These are phyloP conservation scores for Dioszegia hungarica DNA, from an alignment of 768 basidiomycete genomes.

Conservation along the genomic window DNA sequence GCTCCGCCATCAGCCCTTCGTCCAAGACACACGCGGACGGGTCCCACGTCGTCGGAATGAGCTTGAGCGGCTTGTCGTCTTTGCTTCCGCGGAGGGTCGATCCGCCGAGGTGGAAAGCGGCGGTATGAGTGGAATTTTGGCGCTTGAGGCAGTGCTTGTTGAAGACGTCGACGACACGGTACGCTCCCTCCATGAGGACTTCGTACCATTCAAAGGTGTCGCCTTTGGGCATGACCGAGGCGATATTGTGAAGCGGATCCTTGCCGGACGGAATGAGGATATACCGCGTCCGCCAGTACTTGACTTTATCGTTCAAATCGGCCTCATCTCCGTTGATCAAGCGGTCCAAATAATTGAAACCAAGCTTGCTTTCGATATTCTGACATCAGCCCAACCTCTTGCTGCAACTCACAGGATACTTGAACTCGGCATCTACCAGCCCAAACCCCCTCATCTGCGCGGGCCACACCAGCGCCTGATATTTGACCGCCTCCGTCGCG, in stretches of 20 bases:
- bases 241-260: slow-evolving; percentile 52
- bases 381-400: slow-evolving; percentile 1
- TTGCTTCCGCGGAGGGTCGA: slow-evolving; percentile 47
- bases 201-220: slow-evolving; percentile 69
- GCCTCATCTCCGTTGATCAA: slow-evolving; percentile 46
- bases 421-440: slow-evolving; percentile 67
- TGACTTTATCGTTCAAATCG: slow-evolving; percentile 60
- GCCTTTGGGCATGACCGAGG: slow-evolving; percentile 53
- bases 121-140: neutral
- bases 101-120: slow-evolving; percentile 2
- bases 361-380: slow-evolving; percentile 41
- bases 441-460: slow-evolving; percentile 83
- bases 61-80: slow-evolving; percentile 58
- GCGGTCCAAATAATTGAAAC: slow-evolving; percentile 47
- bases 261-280: slow-evolving; percentile 83
- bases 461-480: slow-evolving; percentile 91
- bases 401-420: slow-evolving; percentile 57
- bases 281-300: slow-evolving; percentile 92
- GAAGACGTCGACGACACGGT: slow-evolving; percentile 84
- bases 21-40: slow-evolving; percentile 76
- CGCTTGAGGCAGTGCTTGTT: slow-evolving; percentile 75
- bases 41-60: slow-evolving; percentile 78
- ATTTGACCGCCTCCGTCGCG: slow-evolving; percentile 59
- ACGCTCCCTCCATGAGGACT: slow-evolving; percentile 79
- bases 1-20: slow-evolving; percentile 67